phyloP scores from a whole-genome alignment of 441 rosid genomes.

The Gossypium gossypioides region DNA sequence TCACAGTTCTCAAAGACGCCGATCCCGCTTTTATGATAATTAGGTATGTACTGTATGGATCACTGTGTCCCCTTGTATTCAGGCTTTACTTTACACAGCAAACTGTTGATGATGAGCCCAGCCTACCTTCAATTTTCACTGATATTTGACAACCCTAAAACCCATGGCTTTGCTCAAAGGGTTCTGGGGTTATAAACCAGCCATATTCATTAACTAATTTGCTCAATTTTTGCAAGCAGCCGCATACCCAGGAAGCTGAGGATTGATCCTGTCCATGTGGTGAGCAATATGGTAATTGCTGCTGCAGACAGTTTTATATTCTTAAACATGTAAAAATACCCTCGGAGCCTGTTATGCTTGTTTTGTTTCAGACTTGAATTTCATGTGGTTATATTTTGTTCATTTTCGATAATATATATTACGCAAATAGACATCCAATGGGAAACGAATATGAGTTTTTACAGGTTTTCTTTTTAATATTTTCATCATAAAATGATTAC shows the following conservation, averaged over 20 bases:
- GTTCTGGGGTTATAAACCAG: background rate
- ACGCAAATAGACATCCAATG: background rate
- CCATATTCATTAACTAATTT: background rate
- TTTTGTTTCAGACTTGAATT: background rate
- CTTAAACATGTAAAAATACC: constrained; percentile 16
- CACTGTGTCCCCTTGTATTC: background rate
- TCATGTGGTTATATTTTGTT: background rate
- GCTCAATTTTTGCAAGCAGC: constrained; percentile 13
- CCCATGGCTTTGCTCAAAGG: background rate
- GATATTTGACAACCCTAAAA: background rate
- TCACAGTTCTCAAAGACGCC: constrained; percentile 64
- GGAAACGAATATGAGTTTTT: background rate
- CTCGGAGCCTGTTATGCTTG: constrained; percentile 15
- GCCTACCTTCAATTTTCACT: background rate
- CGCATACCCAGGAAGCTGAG: background rate
- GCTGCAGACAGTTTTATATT: constrained; percentile 6
- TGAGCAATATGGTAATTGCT: background rate
- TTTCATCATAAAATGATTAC: background rate
- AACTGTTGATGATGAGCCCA: background rate
- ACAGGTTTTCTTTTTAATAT: background rate
- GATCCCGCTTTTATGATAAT: constrained; percentile 67
- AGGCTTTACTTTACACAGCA: background rate
- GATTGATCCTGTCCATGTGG: constrained; percentile 6
- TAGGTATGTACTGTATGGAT: constrained; percentile 35
- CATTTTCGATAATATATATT: background rate